Conservation (phyloP, 2,329 filamentous ascomycete genomes). For the Neophaeococcomyces aloes region DNA sequence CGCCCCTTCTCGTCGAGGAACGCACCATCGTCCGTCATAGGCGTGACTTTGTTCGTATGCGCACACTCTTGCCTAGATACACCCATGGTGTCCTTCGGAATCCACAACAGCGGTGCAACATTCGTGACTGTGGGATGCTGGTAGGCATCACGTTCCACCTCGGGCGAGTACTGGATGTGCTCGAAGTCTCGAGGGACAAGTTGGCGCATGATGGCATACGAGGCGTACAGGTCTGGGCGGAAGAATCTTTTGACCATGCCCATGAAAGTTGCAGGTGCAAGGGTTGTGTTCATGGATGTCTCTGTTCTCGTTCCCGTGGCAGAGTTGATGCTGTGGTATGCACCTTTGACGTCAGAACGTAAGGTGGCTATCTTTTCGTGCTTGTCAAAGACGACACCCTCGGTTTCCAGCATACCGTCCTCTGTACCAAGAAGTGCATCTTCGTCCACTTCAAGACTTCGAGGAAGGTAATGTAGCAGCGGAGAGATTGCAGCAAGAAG, state of each 20-base stretch:
- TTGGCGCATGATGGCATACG: constrained; percentile 60
- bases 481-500: constrained; percentile 65
- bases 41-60: constrained; percentile 60
- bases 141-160: constrained; percentile 59
- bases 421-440: constrained; percentile 33
- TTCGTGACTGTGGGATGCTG: constrained; percentile 59
- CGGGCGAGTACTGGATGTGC: constrained; percentile 49
- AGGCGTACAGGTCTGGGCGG: constrained; percentile 64
- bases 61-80: constrained; percentile 67
- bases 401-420: constrained; percentile 25
- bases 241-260: constrained; percentile 46
- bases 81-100: constrained; percentile 63
- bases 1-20: constrained; percentile 60
- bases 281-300: constrained; percentile 24
- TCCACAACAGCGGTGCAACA: constrained; percentile 64
- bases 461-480: constrained; percentile 67
- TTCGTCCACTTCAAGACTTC: constrained; percentile 54
- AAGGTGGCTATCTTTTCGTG: constrained; percentile 21
- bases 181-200: constrained; percentile 52
- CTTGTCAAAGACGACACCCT: constrained; percentile 25
- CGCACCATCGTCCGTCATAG: constrained; percentile 71
- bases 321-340: constrained; percentile 22
- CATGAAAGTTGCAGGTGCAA: constrained; percentile 27
- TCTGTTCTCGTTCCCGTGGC: constrained; percentile 22
- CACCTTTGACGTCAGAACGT: constrained; percentile 19